phyloP scores from a whole-genome alignment of 2,329 filamentous ascomycete species.

The Periglandula ipomoeae region DNA sequence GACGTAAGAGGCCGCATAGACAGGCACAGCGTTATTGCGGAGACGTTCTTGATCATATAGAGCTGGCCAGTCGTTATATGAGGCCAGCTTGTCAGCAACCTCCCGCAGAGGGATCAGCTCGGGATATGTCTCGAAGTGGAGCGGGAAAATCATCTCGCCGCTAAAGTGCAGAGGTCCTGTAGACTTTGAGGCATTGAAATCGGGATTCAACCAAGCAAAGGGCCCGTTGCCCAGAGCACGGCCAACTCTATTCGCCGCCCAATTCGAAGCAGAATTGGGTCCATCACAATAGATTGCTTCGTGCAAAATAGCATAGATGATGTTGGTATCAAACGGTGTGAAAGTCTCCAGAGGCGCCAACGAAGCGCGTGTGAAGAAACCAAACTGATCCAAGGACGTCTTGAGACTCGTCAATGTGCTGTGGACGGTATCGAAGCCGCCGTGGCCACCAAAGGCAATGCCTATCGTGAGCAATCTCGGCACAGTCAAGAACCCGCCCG shows the following conservation, averaged over 20 bases:
- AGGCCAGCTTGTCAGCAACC: slow-evolving; percentile 63
- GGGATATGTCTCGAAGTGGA: slow-evolving; percentile 72
- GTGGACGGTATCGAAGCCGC: slow-evolving; percentile 68
- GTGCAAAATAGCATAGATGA: slow-evolving; percentile 81
- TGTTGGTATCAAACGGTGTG: slow-evolving; percentile 62
- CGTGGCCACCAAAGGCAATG: slow-evolving; percentile 68
- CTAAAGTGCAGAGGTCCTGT: slow-evolving; percentile 62
- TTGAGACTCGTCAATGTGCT: slow-evolving; percentile 60
- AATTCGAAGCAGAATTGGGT: slow-evolving; percentile 53
- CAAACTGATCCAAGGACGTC: slow-evolving; percentile 66
- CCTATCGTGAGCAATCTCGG: slow-evolving; percentile 70
- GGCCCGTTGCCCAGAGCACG: slow-evolving; percentile 25
- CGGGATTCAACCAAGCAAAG: slow-evolving; percentile 42
- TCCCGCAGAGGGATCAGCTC: slow-evolving; percentile 62
- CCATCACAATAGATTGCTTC: slow-evolving; percentile 80
- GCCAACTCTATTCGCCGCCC: slow-evolving; percentile 64
- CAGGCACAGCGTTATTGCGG: slow-evolving; percentile 67
- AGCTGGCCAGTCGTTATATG: slow-evolving; percentile 58
- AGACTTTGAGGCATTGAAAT: slow-evolving; percentile 16
- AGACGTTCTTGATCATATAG: slow-evolving; percentile 71
- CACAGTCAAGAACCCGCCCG: slow-evolving; percentile 64
- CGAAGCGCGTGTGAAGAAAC: slow-evolving; percentile 64
- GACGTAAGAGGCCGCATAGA: slow-evolving; percentile 74
- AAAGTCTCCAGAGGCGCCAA: slow-evolving; percentile 59
- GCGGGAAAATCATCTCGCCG: slow-evolving; percentile 86